Conservation (phyloP, 345 rosid genomes). For the Bretschneidera sinensis region DNA sequence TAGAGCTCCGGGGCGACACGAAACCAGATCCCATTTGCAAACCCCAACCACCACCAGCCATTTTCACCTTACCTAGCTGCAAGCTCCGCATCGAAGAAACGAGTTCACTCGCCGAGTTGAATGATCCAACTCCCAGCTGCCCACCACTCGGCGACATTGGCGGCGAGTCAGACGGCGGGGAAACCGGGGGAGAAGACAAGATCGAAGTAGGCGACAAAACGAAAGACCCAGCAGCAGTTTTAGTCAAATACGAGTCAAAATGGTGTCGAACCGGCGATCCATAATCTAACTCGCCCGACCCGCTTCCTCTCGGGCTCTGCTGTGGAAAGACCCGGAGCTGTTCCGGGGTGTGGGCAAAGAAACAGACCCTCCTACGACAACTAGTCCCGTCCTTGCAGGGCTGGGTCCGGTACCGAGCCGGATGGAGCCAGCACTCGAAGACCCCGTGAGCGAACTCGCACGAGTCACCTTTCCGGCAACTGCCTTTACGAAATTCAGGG, state of each 20-base stretch:
- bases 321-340: slow-evolving; percentile 54
- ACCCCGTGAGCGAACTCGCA: slow-evolving; percentile 64
- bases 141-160: slow-evolving; percentile 43
- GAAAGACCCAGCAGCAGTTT: slow-evolving; percentile 5
- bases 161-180: slow-evolving; percentile 52
- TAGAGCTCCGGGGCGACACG: slow-evolving; percentile 33
- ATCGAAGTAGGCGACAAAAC: slow-evolving; percentile 50
- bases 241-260: slow-evolving; percentile 25
- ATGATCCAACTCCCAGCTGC: slow-evolving; percentile 10
- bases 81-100: slow-evolving; percentile 39
- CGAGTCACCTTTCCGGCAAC: slow-evolving; percentile 46
- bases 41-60: slow-evolving; percentile 31
- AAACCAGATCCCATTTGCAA: slow-evolving; percentile 29
- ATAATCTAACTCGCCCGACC: slow-evolving; percentile 31
- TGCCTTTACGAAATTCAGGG: slow-evolving; percentile 63
- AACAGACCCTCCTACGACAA: slow-evolving; percentile 68
- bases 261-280: slow-evolving; percentile 32
- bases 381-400: slow-evolving; percentile 75
- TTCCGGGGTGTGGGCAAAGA: slow-evolving; percentile 81
- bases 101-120: slow-evolving; percentile 27
- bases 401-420: slow-evolving; percentile 74
- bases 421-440: no score
- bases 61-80: slow-evolving; percentile 28
- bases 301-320: slow-evolving; percentile 27
- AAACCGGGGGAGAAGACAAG: slow-evolving; percentile 34